A percentile compares a stretch with the other conserved stretches of the same genome.
Evolutionary conservation across 106 monocot genomes (phyloP).

Genomic region (Hemerocallis citrina): DNA sequence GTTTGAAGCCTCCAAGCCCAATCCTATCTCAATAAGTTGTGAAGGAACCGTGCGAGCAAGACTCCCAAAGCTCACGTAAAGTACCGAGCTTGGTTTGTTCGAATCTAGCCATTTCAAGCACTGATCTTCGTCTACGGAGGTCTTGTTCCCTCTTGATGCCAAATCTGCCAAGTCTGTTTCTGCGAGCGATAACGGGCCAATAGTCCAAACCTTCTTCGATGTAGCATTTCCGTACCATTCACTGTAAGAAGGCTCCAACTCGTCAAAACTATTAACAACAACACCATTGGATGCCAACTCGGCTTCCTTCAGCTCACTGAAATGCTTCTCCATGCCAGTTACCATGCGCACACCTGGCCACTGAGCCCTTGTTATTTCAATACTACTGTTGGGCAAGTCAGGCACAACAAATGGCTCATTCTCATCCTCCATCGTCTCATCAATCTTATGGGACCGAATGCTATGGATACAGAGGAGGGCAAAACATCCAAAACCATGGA

Average conservation of each 20-base stretch:
- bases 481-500: too few species aligned
- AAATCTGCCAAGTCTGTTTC: constrained; percentile 9
- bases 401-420: constrained; percentile 19
- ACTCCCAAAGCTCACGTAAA: constrained; percentile 57
- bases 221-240: constrained; percentile 24
- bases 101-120: constrained; percentile 38
- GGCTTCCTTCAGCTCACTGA: neutral
- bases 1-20: constrained; percentile 34
- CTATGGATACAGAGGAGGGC: too few species aligned
- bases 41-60: neutral
- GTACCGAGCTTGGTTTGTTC: constrained; percentile 19
- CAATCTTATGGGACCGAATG: too few species aligned
- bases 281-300: constrained; percentile 35
- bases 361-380: constrained; percentile 21
- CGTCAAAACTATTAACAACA: constrained; percentile 49
- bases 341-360: constrained; percentile 3
- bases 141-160: constrained; percentile 25
- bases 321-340: neutral
- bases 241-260: constrained; percentile 28
- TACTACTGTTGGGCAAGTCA: constrained; percentile 20
- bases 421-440: too few species aligned
- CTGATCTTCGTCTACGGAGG: constrained; percentile 12
- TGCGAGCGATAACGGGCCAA: constrained; percentile 39
- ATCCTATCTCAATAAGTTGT: constrained; percentile 52
- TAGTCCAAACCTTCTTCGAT: constrained; percentile 40